Conservation (phyloP, 345 rosid genomes). For the Zanthoxylum bungeanum region DNA sequence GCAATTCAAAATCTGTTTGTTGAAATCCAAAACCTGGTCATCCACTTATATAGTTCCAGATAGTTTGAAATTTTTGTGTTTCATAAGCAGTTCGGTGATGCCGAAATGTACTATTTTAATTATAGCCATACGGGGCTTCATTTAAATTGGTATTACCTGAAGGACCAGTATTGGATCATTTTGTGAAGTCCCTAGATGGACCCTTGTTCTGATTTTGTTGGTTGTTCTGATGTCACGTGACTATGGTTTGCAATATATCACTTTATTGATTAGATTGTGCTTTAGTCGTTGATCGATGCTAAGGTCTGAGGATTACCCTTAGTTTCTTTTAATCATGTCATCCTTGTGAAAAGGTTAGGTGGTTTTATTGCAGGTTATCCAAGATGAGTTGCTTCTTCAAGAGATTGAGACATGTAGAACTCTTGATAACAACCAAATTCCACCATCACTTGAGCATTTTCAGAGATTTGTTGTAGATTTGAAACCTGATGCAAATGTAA, state of each 20-base stretch:
- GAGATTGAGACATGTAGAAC: constrained; percentile 52
- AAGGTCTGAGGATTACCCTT: neutral
- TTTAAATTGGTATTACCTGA: neutral
- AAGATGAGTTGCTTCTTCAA: constrained; percentile 63
- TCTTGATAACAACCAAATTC: constrained; percentile 51
- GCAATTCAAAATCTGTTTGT: constrained; percentile 8
- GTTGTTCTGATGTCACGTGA: neutral
- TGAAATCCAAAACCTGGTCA: constrained; percentile 1
- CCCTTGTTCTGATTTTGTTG: neutral
- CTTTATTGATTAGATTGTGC: neutral
- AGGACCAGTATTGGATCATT: neutral
- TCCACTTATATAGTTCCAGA: neutral
- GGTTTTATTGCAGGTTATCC: constrained; percentile 56
- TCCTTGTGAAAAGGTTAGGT: constrained; percentile 1
- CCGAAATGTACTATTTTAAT: neutral
- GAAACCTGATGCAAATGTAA: constrained; percentile 34
- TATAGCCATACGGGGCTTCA: neutral
- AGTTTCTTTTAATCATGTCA: constrained; percentile 7
- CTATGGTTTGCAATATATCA: neutral
- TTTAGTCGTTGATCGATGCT: neutral
- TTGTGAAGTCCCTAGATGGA: neutral
- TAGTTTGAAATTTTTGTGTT: neutral
- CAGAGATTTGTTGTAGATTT: constrained; percentile 45
- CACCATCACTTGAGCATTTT: constrained; percentile 63
- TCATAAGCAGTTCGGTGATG: neutral